Evolutionary conservation across 2,329 filamentous ascomycete genomes (phyloP).

Genomic region (Xylaria sp.): DNA sequence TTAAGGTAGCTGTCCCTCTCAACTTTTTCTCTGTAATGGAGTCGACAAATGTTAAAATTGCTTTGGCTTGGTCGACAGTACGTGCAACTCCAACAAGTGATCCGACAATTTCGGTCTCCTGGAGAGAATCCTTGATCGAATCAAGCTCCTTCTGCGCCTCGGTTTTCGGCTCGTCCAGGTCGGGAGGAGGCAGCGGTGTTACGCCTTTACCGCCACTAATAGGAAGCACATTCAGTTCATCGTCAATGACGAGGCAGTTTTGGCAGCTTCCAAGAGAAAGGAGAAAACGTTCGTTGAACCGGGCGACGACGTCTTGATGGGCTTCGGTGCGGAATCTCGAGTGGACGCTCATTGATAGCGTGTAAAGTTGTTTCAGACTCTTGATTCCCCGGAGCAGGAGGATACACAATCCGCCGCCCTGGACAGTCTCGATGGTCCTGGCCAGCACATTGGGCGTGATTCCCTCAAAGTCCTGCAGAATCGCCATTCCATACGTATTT

Average conservation of each 20-base stretch:
- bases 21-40: slow-evolving; percentile 96
- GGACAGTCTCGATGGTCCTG: slow-evolving; percentile 95
- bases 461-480: slow-evolving; percentile 97
- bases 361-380: slow-evolving; percentile 97
- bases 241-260: slow-evolving; percentile 93
- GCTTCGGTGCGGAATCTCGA: slow-evolving; percentile 96
- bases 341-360: slow-evolving; percentile 97
- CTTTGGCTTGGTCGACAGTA: slow-evolving; percentile 96
- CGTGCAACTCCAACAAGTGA: slow-evolving; percentile 84
- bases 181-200: slow-evolving; percentile 80
- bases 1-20: slow-evolving; percentile 91
- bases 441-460: slow-evolving; percentile 97
- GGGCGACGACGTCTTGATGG: slow-evolving; percentile 90
- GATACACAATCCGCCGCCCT: slow-evolving; percentile 92
- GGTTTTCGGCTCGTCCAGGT: slow-evolving; percentile 77
- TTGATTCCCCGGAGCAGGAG: slow-evolving; percentile 95
- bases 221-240: slow-evolving; percentile 95
- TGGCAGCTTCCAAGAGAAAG: slow-evolving; percentile 95
- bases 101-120: slow-evolving; percentile 87
- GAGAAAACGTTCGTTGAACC: slow-evolving; percentile 98
- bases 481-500: slow-evolving; percentile 98
- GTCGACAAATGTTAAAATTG: slow-evolving; percentile 95
- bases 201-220: slow-evolving; percentile 96
- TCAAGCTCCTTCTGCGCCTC: slow-evolving; percentile 81
- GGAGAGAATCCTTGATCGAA: slow-evolving; percentile 85